A percentile compares a stretch with the other conserved stretches of the same genome.
These are phyloP conservation scores for Malania oleifera DNA, from an alignment of 164 flowering plant species.

Conservation along the genomic window DNA sequence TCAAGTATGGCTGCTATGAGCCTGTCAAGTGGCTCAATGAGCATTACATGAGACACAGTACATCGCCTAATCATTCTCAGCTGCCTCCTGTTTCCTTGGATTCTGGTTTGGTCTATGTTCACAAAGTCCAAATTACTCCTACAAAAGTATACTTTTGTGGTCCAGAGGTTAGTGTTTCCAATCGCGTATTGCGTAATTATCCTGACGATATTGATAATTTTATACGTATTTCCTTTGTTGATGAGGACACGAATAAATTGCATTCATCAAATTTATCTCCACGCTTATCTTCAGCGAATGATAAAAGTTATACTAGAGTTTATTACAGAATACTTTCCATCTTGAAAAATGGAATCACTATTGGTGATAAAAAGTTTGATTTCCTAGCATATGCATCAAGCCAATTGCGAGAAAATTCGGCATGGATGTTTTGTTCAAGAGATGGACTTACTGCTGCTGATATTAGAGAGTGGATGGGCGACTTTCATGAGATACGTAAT, in stretches of 20 bases:
- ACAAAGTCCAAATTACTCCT: constrained; percentile 78
- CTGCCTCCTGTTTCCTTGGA: constrained; percentile 46
- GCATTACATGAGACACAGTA: constrained; percentile 36
- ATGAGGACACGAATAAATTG: constrained; percentile 66
- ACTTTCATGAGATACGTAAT: constrained; percentile 60
- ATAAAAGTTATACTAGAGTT: constrained; percentile 33
- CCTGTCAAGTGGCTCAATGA: constrained; percentile 4
- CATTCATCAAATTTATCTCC: constrained; percentile 52
- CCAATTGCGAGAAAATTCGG: constrained; percentile 75
- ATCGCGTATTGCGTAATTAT: constrained; percentile 62
- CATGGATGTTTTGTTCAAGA: constrained; percentile 87
- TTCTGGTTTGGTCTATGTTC: constrained; percentile 65
- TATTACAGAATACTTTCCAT: constrained; percentile 54
- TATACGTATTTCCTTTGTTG: constrained; percentile 74
- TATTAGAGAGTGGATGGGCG: constrained; percentile 83
- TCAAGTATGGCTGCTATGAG: no score
- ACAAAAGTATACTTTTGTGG: constrained; percentile 66
- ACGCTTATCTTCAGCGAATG: constrained; percentile 24
- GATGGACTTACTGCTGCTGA: constrained; percentile 45
- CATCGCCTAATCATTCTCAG: constrained; percentile 14
- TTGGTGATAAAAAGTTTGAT: constrained; percentile 81
- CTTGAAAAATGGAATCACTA: constrained; percentile 55
- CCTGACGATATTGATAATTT: constrained; percentile 53
- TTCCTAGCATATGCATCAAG: constrained; percentile 92
- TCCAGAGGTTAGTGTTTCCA: constrained; percentile 77